phyloP scores from a whole-genome alignment of 768 basidiomycete genomes.

The Mycena filopes region DNA sequence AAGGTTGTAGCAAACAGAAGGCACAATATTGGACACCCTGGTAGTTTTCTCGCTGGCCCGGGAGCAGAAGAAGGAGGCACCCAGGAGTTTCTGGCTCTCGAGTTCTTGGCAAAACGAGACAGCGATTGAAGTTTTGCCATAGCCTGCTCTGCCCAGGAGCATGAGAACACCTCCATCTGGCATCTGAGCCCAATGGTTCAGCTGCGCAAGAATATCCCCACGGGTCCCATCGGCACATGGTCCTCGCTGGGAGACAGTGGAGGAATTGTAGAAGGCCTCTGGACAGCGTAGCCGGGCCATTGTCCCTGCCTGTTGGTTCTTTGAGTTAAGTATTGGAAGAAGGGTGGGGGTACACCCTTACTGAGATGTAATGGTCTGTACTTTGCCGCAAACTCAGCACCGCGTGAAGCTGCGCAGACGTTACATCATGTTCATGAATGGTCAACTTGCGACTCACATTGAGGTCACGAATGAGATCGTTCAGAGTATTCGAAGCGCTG shows the following conservation, averaged over 20 bases:
- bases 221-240: background rate
- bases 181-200: background rate
- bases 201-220: background rate
- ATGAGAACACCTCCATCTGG: background rate
- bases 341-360: too few species aligned
- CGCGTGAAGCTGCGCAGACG: too few species aligned
- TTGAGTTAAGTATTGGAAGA: too few species aligned
- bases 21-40: background rate
- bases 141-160: conserved; percentile 1
- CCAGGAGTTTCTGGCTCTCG: background rate
- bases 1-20: background rate
- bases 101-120: background rate
- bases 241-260: background rate
- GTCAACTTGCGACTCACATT: too few species aligned
- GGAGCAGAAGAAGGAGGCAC: conserved; percentile 1
- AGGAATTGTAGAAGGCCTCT: background rate
- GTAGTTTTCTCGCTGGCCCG: background rate
- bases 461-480: too few species aligned
- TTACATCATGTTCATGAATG: too few species aligned
- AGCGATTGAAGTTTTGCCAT: background rate
- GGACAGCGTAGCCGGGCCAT: conserved; percentile 1
- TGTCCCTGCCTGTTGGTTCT: background rate
- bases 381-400: too few species aligned
- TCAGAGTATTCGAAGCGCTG: too few species aligned
- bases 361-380: too few species aligned